Evolutionary conservation across 805 yeast genomes (phyloP), one percentile per base, ranked within the genome.

Genomic region (Zygosaccharomyces kombuchaensis): DNA sequence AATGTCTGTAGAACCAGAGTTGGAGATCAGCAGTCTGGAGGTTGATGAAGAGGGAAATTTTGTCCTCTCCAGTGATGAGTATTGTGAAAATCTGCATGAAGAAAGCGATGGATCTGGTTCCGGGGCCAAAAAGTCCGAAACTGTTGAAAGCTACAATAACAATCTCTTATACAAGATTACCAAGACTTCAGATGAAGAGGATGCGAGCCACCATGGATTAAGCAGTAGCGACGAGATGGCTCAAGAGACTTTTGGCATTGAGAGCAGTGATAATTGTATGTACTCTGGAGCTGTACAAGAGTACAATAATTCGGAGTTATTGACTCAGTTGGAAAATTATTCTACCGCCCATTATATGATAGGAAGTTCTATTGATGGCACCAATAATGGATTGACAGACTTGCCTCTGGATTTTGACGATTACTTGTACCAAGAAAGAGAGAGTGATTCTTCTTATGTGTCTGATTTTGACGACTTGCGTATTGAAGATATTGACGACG

Each of bases 41-140:
- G 44, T 58, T 2, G 58, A 58, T 43, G 57, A 54, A 6, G 57
- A 56, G 3, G 61, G 59, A 14, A 54, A 58, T 37, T 48, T 47
- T 26, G 46, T 45, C 27, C 38, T 45, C n/a, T 45, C 39, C 40
- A 46, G 44, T 13, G 51, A 50, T 26, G 42, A 40, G 13, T 14
- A 21, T 9, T 36, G 17, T 29, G 30, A 44, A 21, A 45, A 48
- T 16, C 14, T 31, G 17, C 34, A 44, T 12, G 44, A 38, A 23
- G 44, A 44, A 12, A 30, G 34, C 13, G 29, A 12, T 1, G 42
- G 36, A 27, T 25, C 43, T 3, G 34, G 36, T 1, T 34, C 36
- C 13, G 46, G 32, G 8, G 43, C 45, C 13, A 32, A 44, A 12
- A 47, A 44, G 27, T 46, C 51, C 17, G 54, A 48, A 22, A 54